Base-by-base conservation (phyloP, 2,329 filamentous ascomycete genomes). In the Fusarium sulawesiense region DNA sequence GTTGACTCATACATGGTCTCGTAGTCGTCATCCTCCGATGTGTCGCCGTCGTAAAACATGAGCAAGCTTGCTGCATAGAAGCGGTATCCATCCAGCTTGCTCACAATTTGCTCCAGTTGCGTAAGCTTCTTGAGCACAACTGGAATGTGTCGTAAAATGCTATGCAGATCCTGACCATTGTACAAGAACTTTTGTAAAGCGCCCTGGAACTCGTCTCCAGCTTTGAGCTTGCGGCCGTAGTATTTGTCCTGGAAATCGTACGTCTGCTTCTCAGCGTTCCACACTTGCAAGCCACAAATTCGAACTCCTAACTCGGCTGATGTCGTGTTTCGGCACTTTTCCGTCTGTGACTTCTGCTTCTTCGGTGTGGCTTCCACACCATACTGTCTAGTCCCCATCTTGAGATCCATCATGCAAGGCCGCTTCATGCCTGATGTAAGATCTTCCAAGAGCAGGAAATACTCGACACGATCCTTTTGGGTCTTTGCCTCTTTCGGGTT, bases 211-310 rank as follows among this genome's bases (percentile, higher is more conserved):
- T 98, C 93, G 5, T 87, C 85, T 4, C 96, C 96, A 4, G 92
- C 93, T 79, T 94, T 94, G 34, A 99, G 84, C 73, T 93, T 89
- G 56, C 96, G 91, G 3, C 96, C 96, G 77, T 93, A 97, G 80
- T 99, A 99, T 80, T 99, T 99, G 86, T 99, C 96, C 78, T 97
- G 92, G 77, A 98, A 99, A n/a, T 94, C 85, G 77, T 97, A 98
- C 48, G 88, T 90, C 76, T 97, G 89, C 37, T 89, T 91, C 70
- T 90, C 90, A 23, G 90, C 91, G 76, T 98, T 95, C 93, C 95
- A 99, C 2, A 97, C 93, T 78, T 99, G 96, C 82, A 99, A 91
- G 7, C 96, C 96, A 77, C 96, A 99, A 7, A 99, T 91, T 21
- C 96, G 90, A 4, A 99, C 96, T 6, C 96, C 96, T 1, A 99